Conservation (phyloP, 2,329 filamentous ascomycete genomes). For the Zymoseptoria ardabiliae region DNA sequence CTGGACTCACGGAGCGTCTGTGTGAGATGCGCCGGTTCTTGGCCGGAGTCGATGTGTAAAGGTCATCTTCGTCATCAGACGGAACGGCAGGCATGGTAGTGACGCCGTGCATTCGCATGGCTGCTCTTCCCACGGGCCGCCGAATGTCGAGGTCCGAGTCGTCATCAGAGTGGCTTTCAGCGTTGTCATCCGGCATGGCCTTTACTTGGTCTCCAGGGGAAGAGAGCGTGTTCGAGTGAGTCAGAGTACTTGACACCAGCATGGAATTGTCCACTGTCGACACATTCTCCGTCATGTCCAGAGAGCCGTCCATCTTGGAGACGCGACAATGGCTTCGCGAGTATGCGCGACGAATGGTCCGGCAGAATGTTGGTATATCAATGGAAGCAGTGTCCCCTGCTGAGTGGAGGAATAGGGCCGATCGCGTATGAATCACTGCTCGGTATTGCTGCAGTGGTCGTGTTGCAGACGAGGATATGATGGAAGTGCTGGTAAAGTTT, state of each 20-base stretch:
- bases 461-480: background rate
- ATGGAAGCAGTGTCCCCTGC: background rate
- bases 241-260: background rate
- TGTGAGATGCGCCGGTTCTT: conserved; percentile 3
- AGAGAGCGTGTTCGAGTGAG: background rate
- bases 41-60: conserved; percentile 26
- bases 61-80: conserved; percentile 19
- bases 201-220: conserved; percentile 7
- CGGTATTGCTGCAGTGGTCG: background rate
- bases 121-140: conserved; percentile 23
- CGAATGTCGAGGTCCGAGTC: conserved; percentile 20
- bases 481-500: background rate
- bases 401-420: background rate
- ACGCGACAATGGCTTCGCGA: background rate
- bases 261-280: background rate
- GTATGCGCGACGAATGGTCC: background rate
- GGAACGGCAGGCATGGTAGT: background rate
- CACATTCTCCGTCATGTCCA: background rate
- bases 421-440: background rate
- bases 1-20: conserved; percentile 6
- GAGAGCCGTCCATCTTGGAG: conserved; percentile 7
- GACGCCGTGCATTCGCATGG: conserved; percentile 24
- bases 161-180: conserved; percentile 4
- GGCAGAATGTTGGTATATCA: background rate
- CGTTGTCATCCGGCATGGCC: background rate